Evolutionary conservation across 441 rosid genomes (phyloP).

Genomic region (Geranium incanum): DNA sequence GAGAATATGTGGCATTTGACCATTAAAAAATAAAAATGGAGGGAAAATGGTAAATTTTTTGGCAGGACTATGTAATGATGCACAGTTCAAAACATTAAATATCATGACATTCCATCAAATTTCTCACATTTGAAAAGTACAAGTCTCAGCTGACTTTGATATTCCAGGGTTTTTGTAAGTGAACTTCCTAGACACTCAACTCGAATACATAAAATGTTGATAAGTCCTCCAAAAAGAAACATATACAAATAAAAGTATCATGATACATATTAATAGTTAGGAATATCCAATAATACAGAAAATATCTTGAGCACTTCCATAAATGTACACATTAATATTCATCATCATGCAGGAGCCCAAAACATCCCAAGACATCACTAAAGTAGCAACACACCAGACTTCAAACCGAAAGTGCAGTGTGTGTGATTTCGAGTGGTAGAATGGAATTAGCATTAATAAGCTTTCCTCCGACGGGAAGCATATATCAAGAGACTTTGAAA

Average conservation of each 20-base stretch:
- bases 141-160: not conserved
- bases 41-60: too few species aligned
- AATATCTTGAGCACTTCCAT: too few species aligned
- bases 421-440: not conserved
- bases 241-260: not conserved
- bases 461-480: not conserved
- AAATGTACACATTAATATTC: too few species aligned
- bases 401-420: too few species aligned
- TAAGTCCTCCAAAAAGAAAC: not conserved
- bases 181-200: not conserved
- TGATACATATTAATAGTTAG: not conserved
- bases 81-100: not conserved
- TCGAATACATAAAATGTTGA: not conserved
- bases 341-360: too few species aligned
- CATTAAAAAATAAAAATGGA: not conserved
- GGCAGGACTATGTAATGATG: not conserved
- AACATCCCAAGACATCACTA: too few species aligned
- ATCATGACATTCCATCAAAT: not conserved
- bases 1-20: not conserved
- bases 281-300: not conserved
- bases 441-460: not conserved
- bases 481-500: slow-evolving; percentile 6
- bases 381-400: too few species aligned
- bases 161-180: not conserved
- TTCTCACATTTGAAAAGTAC: not conserved